Conservation (phyloP, 345 rosid genomes). For the Linum tenue region DNA sequence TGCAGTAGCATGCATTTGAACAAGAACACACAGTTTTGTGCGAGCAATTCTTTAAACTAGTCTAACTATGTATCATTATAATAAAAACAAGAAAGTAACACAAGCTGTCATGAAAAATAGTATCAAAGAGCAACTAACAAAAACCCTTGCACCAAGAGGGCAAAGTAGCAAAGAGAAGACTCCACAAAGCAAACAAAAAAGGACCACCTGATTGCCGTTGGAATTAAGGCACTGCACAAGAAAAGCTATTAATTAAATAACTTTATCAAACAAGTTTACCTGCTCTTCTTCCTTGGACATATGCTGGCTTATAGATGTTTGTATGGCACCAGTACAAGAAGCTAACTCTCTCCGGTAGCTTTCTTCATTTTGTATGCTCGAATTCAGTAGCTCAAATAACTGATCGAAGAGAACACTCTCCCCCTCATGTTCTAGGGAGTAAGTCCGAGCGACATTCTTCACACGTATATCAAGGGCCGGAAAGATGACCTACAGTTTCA, state of each 20-base stretch:
- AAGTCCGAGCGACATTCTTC: constrained; percentile 81
- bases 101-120: neutral
- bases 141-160: neutral
- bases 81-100: neutral
- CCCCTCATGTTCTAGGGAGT: constrained; percentile 84
- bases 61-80: too few species aligned
- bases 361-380: constrained; percentile 45
- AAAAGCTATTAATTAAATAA: neutral
- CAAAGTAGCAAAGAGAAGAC: neutral
- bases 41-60: neutral
- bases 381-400: constrained; percentile 54
- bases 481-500: constrained; percentile 58
- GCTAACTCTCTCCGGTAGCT: constrained; percentile 63
- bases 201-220: neutral
- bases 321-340: constrained; percentile 75
- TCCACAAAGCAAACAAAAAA: neutral
- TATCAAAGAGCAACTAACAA: neutral
- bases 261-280: constrained; percentile 27
- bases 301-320: constrained; percentile 73
- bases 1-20: neutral
- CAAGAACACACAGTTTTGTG: neutral
- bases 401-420: constrained; percentile 69
- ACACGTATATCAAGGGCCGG: constrained; percentile 81
- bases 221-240: neutral
- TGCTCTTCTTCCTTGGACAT: constrained; percentile 94